Base-by-base conservation (phyloP, 345 rosid species). In the Stellera chamaejasme region DNA sequence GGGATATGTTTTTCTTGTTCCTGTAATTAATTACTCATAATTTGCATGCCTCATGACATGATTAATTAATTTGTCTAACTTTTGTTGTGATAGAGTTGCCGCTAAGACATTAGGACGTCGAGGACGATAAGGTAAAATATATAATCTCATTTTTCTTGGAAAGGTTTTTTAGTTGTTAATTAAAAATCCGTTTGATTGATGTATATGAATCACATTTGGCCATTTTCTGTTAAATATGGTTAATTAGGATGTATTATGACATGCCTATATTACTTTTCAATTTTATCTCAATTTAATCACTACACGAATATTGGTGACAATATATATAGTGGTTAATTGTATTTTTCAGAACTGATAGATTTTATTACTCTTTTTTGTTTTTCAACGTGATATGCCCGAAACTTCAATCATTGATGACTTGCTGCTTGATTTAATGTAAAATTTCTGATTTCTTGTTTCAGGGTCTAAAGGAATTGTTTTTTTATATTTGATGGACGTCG, bases 71-170 rank as follows among this genome's bases (percentile, higher is more conserved):
- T 46, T 60, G 50, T 60, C 9, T 51, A 50, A 42, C 50, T 1
- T 28, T 61, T 13, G 23, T 73, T 65, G 19, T 54, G 81, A 72
- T 77, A 93, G 99, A 91, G 98, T 94, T 55, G 96, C 79, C 65
- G 91, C 91, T 44, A 77, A 74, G 78, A 75, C 65, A 19, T 75
- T 56, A 87, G 75, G 67, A 19, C 23, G 23, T 19, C 23, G 69
- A 68, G 60, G 79, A 73, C 48, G 64, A 51, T 68, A 85, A 84
- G 75, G 94, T 96, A 81, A 72, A 67, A 52, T 1, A 19, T 19
- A 28, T 56, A 41, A 58, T 54, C 23, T 26, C 13, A 58, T 54
- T 28, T 44, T 55, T 44, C 52, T 9, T 26, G 27, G 25, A 46
- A 47, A n/a, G n/a, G 16, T 47, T 41, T 4, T 45, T 56, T 11